Percentiles rank a stretch among this genome's conserved stretches.
phyloP scores from a whole-genome alignment of 2,329 filamentous ascomycete species.

The Phialocephala sp. region DNA sequence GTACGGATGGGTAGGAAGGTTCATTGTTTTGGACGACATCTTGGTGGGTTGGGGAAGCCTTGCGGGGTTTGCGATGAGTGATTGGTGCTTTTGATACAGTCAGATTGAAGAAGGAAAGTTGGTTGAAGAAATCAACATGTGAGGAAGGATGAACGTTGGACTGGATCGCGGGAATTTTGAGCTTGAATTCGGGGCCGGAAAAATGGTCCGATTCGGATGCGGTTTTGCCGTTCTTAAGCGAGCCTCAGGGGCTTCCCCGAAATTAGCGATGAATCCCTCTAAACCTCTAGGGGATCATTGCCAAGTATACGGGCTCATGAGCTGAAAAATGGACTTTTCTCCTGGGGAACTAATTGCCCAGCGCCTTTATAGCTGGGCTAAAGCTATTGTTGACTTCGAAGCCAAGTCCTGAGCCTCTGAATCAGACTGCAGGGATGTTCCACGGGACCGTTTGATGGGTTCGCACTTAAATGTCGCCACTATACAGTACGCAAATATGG shows the following conservation, averaged over 20 bases:
- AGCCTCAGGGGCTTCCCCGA: background rate
- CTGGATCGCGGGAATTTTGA: background rate
- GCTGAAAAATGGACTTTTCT: too few relatives aligned
- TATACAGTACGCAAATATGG: too few relatives aligned
- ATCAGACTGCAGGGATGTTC: too few relatives aligned
- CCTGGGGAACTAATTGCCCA: too few relatives aligned
- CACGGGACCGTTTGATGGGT: too few relatives aligned
- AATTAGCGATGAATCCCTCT: too few relatives aligned
- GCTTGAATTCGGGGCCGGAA: background rate
- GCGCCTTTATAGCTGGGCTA: too few relatives aligned
- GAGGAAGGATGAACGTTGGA: background rate
- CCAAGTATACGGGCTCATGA: too few relatives aligned
- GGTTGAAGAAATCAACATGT: background rate
- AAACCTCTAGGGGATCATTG: too few relatives aligned
- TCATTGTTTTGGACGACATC: background rate
- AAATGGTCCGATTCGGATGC: constrained; percentile 5
- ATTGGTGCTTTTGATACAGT: background rate
- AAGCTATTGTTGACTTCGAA: too few relatives aligned
- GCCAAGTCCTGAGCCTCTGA: too few relatives aligned
- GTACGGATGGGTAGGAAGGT: background rate
- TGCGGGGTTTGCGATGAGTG: background rate
- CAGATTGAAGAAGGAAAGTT: background rate
- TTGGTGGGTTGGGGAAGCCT: background rate
- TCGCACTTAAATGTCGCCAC: too few relatives aligned
- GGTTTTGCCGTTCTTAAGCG: constrained; percentile 1